phyloP scores from a whole-genome alignment of 192 early-diverging fungal species.

The Haplosporangium gracile region DNA sequence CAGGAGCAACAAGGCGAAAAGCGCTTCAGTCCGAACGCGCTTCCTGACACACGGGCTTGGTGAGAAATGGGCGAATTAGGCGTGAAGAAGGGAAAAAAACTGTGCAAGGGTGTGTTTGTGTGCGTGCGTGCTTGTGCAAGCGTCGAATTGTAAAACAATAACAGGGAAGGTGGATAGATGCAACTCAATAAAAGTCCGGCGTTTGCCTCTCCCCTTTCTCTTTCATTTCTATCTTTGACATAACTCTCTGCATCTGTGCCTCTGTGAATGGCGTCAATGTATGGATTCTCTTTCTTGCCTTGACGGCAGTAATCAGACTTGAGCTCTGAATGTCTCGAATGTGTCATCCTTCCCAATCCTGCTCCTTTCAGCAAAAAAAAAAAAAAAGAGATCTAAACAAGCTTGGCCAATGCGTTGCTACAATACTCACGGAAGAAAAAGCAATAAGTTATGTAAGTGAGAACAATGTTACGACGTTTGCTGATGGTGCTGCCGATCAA shows the following conservation, averaged over 20 bases:
- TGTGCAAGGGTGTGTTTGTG: background rate
- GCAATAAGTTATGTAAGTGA: background rate
- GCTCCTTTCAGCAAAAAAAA: background rate
- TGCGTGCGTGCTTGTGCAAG: background rate
- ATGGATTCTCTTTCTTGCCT: slow-evolving; percentile 1
- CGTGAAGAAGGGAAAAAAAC: background rate
- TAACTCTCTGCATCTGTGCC: background rate
- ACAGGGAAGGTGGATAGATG: background rate
- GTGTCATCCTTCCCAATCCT: background rate
- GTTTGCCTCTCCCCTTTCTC: background rate
- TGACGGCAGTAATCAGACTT: background rate
- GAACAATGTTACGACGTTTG: background rate
- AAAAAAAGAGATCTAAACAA: background rate
- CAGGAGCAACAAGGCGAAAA: background rate
- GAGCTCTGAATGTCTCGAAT: background rate
- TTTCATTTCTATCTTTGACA: background rate
- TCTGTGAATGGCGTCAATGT: background rate
- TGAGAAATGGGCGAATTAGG: background rate
- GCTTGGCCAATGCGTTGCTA: background rate
- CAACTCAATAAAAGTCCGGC: background rate
- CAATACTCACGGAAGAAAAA: background rate
- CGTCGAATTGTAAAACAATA: background rate
- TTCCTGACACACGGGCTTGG: slow-evolving; percentile 2
- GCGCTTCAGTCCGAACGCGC: background rate
- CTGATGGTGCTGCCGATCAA: background rate